Percentiles rank a stretch among this genome's conserved stretches.
Conservation (phyloP, 495 filamentous ascomycete species). For the Poronia punctata region DNA sequence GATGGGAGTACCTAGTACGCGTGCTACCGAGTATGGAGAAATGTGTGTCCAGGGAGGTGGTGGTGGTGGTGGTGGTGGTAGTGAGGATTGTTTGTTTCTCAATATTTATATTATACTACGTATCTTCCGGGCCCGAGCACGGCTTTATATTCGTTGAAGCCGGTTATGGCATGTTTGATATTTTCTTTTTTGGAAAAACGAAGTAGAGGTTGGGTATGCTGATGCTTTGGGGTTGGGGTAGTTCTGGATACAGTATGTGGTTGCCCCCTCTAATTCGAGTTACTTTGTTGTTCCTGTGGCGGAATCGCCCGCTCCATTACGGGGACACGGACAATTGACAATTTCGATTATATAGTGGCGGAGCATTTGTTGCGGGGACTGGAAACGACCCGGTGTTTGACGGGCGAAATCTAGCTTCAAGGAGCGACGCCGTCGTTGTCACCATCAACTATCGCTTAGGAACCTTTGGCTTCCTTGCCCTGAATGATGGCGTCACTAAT, state of each 20-base stretch:
- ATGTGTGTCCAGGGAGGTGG: slow-evolving; percentile 35
- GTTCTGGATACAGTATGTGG: slow-evolving; percentile 39
- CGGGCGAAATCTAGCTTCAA: slow-evolving; percentile 39
- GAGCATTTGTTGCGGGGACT: slow-evolving; percentile 33
- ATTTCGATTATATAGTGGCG: slow-evolving; percentile 16
- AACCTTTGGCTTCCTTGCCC: slow-evolving; percentile 53
- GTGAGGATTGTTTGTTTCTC: slow-evolving; percentile 47
- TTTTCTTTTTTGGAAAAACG: too few relatives aligned
- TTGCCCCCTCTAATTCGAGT: too few relatives aligned
- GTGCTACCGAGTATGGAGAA: slow-evolving; percentile 33
- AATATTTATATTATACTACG: slow-evolving; percentile 49
- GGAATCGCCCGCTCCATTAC: slow-evolving; percentile 29
- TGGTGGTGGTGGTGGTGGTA: slow-evolving; percentile 18
- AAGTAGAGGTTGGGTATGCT: too few relatives aligned
- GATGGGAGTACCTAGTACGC: slow-evolving; percentile 24
- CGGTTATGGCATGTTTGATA: slow-evolving; percentile 45
- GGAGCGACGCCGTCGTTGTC: slow-evolving; percentile 53
- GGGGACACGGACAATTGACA: too few relatives aligned
- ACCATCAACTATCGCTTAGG: slow-evolving; percentile 59
- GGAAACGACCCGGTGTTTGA: slow-evolving; percentile 40
- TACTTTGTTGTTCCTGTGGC: slow-evolving; percentile 21
- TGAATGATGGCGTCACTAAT: slow-evolving; percentile 39
- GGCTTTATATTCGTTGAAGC: slow-evolving; percentile 24
- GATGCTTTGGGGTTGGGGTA: slow-evolving; percentile 23
- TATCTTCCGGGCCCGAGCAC: slow-evolving; percentile 36